A percentile compares a stretch with the other conserved stretches of the same genome.
Evolutionary conservation across 192 early-diverging fungal genomes (phyloP).

Genomic region (Backusella australiensis): DNA sequence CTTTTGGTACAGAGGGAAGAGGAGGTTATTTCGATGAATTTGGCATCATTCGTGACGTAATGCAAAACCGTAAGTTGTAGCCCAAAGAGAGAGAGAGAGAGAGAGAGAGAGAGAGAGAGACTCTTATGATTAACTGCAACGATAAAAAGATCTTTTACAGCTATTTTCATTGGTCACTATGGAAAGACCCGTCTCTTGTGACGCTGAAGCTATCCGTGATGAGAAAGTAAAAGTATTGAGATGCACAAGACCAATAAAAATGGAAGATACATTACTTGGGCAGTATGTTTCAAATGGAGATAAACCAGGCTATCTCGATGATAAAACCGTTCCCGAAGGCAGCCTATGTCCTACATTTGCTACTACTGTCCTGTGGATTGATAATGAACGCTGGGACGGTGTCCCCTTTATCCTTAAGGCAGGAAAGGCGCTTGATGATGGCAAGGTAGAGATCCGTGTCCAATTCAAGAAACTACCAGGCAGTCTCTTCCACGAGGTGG

Average conservation of each 20-base stretch:
- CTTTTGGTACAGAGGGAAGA: conserved; percentile 93
- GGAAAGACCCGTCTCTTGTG: conserved; percentile 82
- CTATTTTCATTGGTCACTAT: conserved; percentile 90
- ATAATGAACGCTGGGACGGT: conserved; percentile 94
- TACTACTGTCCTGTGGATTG: conserved; percentile 78
- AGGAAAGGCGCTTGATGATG: conserved; percentile 88
- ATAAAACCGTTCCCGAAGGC: conserved; percentile 75
- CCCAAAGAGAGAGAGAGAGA: neutral
- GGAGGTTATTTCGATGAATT: conserved; percentile 99
- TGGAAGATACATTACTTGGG: conserved; percentile 86
- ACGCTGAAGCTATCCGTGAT: conserved; percentile 88
- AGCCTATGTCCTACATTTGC: conserved; percentile 93
- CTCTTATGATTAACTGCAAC: neutral
- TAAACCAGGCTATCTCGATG: conserved; percentile 89
- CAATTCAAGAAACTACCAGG: conserved; percentile 88
- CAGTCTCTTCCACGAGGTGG: conserved; percentile 66
- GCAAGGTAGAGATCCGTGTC: conserved; percentile 89
- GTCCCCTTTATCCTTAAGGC: conserved; percentile 87
- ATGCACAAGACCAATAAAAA: conserved; percentile 69
- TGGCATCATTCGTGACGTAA: conserved; percentile 97
- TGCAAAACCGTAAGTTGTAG: conserved; percentile 71
- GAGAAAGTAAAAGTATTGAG: conserved; percentile 90
- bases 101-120: neutral
- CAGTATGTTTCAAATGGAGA: conserved; percentile 85
- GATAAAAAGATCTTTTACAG: conserved; percentile 71